A percentile compares a stretch with the other conserved stretches of the same genome.
These are phyloP conservation scores for Boletus sp. DNA, from an alignment of 1,284 basidiomycete genomes.

Conservation along the genomic window DNA sequence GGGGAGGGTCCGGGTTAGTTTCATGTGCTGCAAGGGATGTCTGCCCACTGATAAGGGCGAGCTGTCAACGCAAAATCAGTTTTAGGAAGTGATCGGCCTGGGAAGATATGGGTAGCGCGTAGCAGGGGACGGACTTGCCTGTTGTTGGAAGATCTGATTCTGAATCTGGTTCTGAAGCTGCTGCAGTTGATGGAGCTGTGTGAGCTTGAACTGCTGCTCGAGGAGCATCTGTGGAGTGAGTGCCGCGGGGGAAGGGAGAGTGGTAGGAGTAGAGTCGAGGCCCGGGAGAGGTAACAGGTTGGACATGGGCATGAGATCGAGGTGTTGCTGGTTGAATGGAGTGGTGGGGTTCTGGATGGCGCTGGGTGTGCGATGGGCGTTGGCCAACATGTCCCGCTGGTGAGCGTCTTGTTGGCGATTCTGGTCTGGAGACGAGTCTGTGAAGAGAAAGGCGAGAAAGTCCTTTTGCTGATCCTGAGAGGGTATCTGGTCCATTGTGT, in stretches of 20 bases:
- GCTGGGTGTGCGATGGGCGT: slow-evolving; percentile 21
- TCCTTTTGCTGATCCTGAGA: slow-evolving; percentile 45
- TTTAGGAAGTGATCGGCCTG: slow-evolving; percentile 16
- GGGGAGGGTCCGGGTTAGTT: slow-evolving; percentile 42
- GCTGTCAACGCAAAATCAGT: slow-evolving; percentile 45
- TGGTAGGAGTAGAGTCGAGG: slow-evolving; percentile 34
- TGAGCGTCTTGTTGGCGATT: slow-evolving; percentile 29
- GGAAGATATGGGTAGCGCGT: background rate
- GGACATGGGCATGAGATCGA: slow-evolving; percentile 51
- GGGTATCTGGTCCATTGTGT: slow-evolving; percentile 36
- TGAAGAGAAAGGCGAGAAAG: slow-evolving; percentile 48
- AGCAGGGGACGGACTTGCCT: slow-evolving; percentile 49
- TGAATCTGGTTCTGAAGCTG: slow-evolving; percentile 83
- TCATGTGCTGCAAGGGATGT: slow-evolving; percentile 38
- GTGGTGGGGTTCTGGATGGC: slow-evolving; percentile 27
- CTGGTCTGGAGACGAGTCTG: slow-evolving; percentile 34
- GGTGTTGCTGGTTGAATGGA: slow-evolving; percentile 33
- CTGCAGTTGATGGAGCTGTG: slow-evolving; percentile 75
- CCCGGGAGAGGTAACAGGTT: slow-evolving; percentile 51
- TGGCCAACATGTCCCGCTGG: slow-evolving; percentile 20
- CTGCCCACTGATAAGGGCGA: slow-evolving; percentile 71
- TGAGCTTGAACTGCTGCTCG: slow-evolving; percentile 71
- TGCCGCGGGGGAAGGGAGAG: slow-evolving; percentile 24
- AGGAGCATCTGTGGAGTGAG: slow-evolving; percentile 48
- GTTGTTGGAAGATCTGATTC: slow-evolving; percentile 83